These are phyloP conservation scores for Penicillium freii DNA, from an alignment of 2,329 filamentous ascomycete species.

Conservation along the genomic window DNA sequence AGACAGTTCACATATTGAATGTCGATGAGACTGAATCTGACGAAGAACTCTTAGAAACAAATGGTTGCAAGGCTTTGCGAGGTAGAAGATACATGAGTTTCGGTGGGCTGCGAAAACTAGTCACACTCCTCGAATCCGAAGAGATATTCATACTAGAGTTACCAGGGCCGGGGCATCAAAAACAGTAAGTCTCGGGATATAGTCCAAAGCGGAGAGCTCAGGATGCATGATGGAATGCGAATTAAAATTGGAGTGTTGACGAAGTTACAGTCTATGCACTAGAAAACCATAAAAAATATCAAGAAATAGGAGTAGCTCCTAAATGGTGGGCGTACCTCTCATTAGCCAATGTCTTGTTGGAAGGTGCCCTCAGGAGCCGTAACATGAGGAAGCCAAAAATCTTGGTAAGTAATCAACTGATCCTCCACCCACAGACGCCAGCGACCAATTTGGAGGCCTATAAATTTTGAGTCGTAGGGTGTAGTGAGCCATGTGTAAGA, in stretches of 20 bases:
- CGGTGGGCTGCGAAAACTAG: no score
- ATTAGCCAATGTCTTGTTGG: not conserved
- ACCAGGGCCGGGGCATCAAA: not conserved
- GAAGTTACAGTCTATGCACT: not conserved
- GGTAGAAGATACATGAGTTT: no score
- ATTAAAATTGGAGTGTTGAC: not conserved
- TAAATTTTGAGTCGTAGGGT: not conserved
- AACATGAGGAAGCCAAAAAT: conserved; percentile 3
- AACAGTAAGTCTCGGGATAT: not conserved
- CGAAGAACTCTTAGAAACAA: not conserved
- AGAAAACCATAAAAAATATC: not conserved
- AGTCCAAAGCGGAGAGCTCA: not conserved
- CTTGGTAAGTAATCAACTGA: conserved; percentile 1
- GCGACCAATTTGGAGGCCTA: not conserved
- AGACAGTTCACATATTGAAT: not conserved
- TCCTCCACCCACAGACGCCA: conserved; percentile 3
- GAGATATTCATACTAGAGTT: not conserved
- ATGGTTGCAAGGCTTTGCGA: not conserved
- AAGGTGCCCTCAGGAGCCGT: not conserved
- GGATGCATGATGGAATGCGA: not conserved
- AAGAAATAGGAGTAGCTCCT: not conserved
- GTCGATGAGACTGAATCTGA: not conserved
- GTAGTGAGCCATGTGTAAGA: not conserved
- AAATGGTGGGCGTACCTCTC: not conserved
- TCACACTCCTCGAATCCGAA: no score